Percentiles rank a stretch among this genome's conserved stretches.
Conservation (phyloP, 164 flowering plant species). For the Tetrastigma voinierianum region DNA sequence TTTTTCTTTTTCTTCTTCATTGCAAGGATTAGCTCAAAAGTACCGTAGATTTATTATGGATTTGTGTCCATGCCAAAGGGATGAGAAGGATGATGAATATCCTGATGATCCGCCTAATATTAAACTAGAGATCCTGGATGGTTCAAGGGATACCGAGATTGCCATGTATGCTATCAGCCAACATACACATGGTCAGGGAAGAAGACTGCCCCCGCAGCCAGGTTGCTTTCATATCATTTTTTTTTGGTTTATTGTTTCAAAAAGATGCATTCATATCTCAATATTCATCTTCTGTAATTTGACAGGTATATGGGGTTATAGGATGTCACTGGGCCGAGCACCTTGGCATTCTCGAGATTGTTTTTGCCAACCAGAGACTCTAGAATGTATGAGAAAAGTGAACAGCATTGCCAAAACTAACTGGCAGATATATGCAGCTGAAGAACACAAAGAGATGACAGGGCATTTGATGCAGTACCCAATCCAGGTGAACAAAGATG, state of each 20-base stretch:
- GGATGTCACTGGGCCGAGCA: constrained; percentile 90
- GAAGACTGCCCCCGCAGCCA: constrained; percentile 60
- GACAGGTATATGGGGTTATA: constrained; percentile 65
- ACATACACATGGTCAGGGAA: constrained; percentile 54
- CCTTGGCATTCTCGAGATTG: constrained; percentile 50
- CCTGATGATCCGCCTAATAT: constrained; percentile 79
- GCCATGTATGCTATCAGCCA: constrained; percentile 91
- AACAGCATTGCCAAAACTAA: constrained; percentile 46
- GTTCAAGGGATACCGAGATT: constrained; percentile 84
- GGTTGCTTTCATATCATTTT: constrained; percentile 29
- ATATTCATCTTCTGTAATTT: neutral
- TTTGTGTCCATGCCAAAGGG: constrained; percentile 81
- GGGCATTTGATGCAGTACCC: constrained; percentile 75
- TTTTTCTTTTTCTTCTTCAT: too few species aligned
- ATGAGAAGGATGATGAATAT: constrained; percentile 84
- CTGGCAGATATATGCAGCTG: constrained; percentile 43
- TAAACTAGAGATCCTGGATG: constrained; percentile 79
- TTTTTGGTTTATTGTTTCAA: neutral
- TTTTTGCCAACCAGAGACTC: constrained; percentile 41
- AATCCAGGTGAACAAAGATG: constrained; percentile 37
- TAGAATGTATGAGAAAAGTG: constrained; percentile 48
- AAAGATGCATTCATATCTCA: neutral
- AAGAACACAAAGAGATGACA: constrained; percentile 37
- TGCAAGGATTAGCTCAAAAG: constrained; percentile 44
- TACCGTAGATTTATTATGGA: constrained; percentile 72